Percentiles rank a stretch among this genome's conserved stretches.
Conservation (phyloP, 176 grass and related monocot genomes). For the Guadua angustifolia region DNA sequence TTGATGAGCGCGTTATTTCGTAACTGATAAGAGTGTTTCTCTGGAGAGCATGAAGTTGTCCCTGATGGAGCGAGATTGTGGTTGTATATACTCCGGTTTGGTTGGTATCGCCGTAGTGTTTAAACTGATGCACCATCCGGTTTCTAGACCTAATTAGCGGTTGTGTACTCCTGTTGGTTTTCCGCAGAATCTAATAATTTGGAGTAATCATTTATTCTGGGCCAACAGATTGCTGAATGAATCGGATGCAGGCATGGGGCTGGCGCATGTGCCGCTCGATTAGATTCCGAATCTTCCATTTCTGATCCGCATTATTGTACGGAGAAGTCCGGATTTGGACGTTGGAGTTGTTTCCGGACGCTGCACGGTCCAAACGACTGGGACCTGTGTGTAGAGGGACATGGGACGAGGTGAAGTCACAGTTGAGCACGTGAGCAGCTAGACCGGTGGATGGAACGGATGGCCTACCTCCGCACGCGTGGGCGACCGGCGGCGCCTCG, state of each 20-base stretch:
- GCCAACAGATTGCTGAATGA: constrained; percentile 1
- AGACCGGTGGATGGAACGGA: not conserved
- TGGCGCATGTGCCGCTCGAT: constrained; percentile 26
- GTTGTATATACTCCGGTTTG: constrained; percentile 35
- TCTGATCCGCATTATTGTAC: constrained; percentile 23
- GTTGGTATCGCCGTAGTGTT: not conserved
- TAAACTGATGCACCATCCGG: constrained; percentile 19
- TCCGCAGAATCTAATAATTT: constrained; percentile 35
- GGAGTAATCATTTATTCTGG: constrained; percentile 22
- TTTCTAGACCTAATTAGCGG: constrained; percentile 11
- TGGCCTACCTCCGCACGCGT: constrained; percentile 34
- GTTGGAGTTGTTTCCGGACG: not conserved
- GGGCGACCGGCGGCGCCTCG: not conserved
- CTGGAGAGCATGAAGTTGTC: constrained; percentile 2
- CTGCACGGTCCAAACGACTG: not conserved
- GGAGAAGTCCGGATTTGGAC: constrained; percentile 16
- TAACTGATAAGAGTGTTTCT: constrained; percentile 6
- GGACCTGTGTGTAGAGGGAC: not conserved
- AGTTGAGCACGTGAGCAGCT: not conserved
- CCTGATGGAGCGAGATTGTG: constrained; percentile 13
- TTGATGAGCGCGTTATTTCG: not conserved
- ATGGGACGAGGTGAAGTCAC: not conserved
- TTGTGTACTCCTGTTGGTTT: constrained; percentile 33
- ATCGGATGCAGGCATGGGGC: not conserved
- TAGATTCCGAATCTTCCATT: constrained; percentile 33